Base-by-base conservation (phyloP, 2,329 filamentous ascomycete species). In the Stenocarpella maydis region DNA sequence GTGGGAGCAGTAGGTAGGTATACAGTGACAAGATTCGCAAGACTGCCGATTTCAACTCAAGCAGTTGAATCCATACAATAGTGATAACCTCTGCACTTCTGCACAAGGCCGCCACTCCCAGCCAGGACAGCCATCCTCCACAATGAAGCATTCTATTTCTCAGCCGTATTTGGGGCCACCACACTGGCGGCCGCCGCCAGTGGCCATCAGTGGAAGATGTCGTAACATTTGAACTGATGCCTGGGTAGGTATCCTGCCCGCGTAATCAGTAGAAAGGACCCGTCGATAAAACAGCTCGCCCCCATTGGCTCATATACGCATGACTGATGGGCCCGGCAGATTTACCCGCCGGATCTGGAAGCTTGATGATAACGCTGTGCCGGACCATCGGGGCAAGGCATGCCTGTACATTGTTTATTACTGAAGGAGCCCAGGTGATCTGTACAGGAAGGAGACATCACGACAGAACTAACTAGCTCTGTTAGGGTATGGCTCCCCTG, bases 101-200 rank as follows among this genome's bases (percentile, higher is more conserved):
- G 19, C n/a, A 24, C n/a, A 21, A 61, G 34, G 19, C 28, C 26
- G 4, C 12, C 19, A 4, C 43, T 15, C 47, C n/a, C 26, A 63
- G 28, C 5, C 41, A 37, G 28, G 43, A 49, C 21, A 58, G 37
- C 17, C n/a, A 37, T 9, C 15, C 15, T 24, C 14, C 58, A 63
- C 28, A 19, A 63, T 63, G 58, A 49, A 63, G 43, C 28, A 49
- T n/a, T n/a, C n/a, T n/a, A n/a, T 31, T 37, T 63, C 28, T 63
- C 58, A 37, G 21, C 43, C 1, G 61, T 70, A 52, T 21, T 43
- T 19, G 60, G 52, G 14, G 43, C 70, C 21, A 71, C 65, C 71
- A 61, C 74, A 37, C 9, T 71, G 55, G 74, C 68, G 58, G 66
- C 45, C 53, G 69, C 54, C 58, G 70, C 61, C 28, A 37, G 63